Base-by-base conservation (phyloP, 768 basidiomycete species). In the Lepiota subincarnata region DNA sequence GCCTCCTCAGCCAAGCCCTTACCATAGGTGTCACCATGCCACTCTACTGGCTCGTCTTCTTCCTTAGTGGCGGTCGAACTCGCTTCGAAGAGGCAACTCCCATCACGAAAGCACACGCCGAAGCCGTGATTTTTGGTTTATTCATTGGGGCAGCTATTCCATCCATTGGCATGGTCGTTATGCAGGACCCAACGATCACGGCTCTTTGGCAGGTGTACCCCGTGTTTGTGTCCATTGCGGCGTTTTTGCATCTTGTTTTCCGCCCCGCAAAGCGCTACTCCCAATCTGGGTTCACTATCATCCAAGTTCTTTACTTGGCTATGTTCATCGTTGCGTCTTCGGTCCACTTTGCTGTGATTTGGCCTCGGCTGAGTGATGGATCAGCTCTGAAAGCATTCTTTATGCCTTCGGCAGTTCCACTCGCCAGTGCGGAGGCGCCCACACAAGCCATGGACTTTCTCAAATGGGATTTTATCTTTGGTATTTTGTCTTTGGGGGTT, bases 151-250 rank as follows among this genome's bases (percentile, higher is more conserved):
- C 67, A 11, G 59, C 68, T 18, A 70, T 81, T n/a, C 80, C 81
- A 7, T 73, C 78, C 6, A 50, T 69, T 16, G 69, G 68, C 43
- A 74, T 83, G 71, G 44, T 82, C 54, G 26, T 69, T 41, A 52
- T 79, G 22, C 60, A 66, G 20, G 74, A 75, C 47, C 70, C 77
- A 0, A 57, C 57, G 42, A 62, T 81, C 40, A 82, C 79, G 12
- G 77, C 76, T 8, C 64, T 76, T 28, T 84, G 82, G 82, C 81
- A 82, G 56, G 56, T 70, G 22, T 82, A 76, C 56, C 82, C 82
- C 7, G 28, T 76, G n/a, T 68, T 70, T 55, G 64, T 78, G 38
- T 70, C 71, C n/a, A 2, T 78, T n/a, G 73, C 75, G 1, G 65
- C 71, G 24, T 59, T 60, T 6, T 42, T 58, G 0, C 76, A 84